Evolutionary conservation across 2,329 filamentous ascomycete genomes (phyloP).

Genomic region (Colletotrichum coccodes): DNA sequence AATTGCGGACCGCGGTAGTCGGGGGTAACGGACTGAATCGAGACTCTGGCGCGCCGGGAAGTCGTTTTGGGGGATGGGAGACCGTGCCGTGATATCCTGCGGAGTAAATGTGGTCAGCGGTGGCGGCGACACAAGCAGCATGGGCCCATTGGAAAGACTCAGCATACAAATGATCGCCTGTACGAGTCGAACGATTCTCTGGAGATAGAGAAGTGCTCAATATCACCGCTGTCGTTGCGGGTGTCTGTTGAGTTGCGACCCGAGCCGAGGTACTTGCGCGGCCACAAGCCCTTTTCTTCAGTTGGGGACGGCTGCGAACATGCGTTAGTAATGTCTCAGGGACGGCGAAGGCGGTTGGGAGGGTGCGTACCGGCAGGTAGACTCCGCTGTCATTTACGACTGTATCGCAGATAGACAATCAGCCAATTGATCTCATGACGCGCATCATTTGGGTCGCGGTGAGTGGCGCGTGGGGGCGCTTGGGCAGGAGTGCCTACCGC

Average conservation of each 20-base stretch:
- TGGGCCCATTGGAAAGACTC: neutral
- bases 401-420: constrained; percentile 50
- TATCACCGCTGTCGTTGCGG: constrained; percentile 74
- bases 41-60: constrained; percentile 79
- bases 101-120: constrained; percentile 12
- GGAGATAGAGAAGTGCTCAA: constrained; percentile 94
- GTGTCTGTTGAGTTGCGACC: constrained; percentile 66
- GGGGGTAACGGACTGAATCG: constrained; percentile 76
- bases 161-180: constrained; percentile 88
- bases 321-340: constrained; percentile 38
- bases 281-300: constrained; percentile 87
- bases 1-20: constrained; percentile 70
- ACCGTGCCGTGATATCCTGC: constrained; percentile 90
- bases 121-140: neutral
- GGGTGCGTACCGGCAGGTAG: constrained; percentile 81
- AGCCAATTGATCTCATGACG: constrained; percentile 39
- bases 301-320: constrained; percentile 80
- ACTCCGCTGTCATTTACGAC: constrained; percentile 97
- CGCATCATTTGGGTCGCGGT: neutral
- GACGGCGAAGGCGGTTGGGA: constrained; percentile 21
- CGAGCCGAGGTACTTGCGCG: constrained; percentile 57
- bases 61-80: constrained; percentile 74
- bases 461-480: constrained; percentile 23
- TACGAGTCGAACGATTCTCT: constrained; percentile 98
- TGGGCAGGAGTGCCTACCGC: constrained; percentile 64